Evolutionary conservation across 1,284 basidiomycete species (phyloP).

Genomic region (Cryptococcus sp.): DNA sequence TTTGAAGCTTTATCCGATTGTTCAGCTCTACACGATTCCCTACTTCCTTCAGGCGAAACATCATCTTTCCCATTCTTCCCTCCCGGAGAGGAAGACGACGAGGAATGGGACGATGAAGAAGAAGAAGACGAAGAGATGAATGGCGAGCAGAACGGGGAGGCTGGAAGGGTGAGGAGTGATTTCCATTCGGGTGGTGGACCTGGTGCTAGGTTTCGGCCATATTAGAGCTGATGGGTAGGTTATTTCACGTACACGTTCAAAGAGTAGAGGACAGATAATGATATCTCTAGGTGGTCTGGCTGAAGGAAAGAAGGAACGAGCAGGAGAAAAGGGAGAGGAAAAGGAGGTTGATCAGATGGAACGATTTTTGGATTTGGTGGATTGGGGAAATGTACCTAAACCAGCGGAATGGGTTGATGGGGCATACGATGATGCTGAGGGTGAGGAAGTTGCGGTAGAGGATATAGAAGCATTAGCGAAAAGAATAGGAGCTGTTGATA

Average conservation of each 20-base stretch:
- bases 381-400: conserved; percentile 27
- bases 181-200: conserved; percentile 59
- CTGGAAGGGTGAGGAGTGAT: conserved; percentile 91
- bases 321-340: neutral
- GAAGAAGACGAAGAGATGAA: conserved; percentile 39
- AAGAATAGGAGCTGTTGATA: neutral
- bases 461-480: neutral
- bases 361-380: conserved; percentile 25
- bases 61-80: conserved; percentile 41
- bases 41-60: conserved; percentile 55
- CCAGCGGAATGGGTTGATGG: conserved; percentile 25
- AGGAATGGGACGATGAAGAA: conserved; percentile 20
- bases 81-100: conserved; percentile 52
- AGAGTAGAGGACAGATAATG: neutral
- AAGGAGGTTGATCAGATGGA: conserved; percentile 23
- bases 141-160: conserved; percentile 68
- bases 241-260: neutral
- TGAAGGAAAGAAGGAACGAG: neutral
- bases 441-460: neutral
- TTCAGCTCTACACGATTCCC: conserved; percentile 76
- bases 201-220: conserved; percentile 72
- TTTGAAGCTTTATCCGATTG: conserved; percentile 85
- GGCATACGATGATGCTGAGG: neutral
- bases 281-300: neutral
- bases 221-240: conserved; percentile 55